A percentile compares a stretch with the other conserved stretches of the same genome.
Evolutionary conservation across 2,329 filamentous ascomycete genomes (phyloP).

Genomic region (Diplocarpon rosae): DNA sequence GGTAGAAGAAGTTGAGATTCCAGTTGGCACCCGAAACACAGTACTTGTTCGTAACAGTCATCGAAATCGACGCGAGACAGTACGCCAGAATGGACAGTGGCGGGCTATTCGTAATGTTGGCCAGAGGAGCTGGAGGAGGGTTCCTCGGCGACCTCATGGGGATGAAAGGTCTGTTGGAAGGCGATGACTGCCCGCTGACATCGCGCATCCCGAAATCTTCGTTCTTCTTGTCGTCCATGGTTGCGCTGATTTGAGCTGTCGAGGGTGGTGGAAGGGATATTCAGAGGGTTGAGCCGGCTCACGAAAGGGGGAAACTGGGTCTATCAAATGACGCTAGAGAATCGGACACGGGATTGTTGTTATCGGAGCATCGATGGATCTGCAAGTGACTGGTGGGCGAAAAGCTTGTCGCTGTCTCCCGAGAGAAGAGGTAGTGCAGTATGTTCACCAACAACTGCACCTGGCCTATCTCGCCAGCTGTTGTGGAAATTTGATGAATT

Average conservation of each 20-base stretch:
- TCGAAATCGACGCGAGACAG: constrained; percentile 92
- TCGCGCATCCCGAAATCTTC: constrained; percentile 50
- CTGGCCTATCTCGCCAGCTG: constrained; percentile 7
- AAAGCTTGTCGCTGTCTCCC: constrained; percentile 3
- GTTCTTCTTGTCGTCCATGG: constrained; percentile 84
- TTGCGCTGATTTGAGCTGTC: constrained; percentile 20
- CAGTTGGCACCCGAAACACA: constrained; percentile 83
- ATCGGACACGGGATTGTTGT: constrained; percentile 1
- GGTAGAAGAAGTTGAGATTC: constrained; percentile 94
- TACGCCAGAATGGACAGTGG: constrained; percentile 76
- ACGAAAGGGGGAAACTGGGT: constrained; percentile 2
- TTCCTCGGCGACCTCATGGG: constrained; percentile 17
- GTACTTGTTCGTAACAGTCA: constrained; percentile 99
- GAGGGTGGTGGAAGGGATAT: neutral
- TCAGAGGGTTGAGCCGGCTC: neutral
- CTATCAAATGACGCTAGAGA: neutral
- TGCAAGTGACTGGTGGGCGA: neutral
- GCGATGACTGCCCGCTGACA: constrained; percentile 27
- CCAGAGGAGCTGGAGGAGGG: constrained; percentile 14
- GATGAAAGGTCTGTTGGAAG: constrained; percentile 29
- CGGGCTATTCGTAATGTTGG: constrained; percentile 59
- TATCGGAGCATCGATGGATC: constrained; percentile 12
- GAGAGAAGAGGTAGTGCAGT: neutral
- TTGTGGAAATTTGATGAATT: too few relatives aligned
- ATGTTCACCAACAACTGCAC: neutral